These are phyloP conservation scores for Zancudomyces culisetae DNA, from an alignment of 371 early-diverging fungal species.

Conservation along the genomic window DNA sequence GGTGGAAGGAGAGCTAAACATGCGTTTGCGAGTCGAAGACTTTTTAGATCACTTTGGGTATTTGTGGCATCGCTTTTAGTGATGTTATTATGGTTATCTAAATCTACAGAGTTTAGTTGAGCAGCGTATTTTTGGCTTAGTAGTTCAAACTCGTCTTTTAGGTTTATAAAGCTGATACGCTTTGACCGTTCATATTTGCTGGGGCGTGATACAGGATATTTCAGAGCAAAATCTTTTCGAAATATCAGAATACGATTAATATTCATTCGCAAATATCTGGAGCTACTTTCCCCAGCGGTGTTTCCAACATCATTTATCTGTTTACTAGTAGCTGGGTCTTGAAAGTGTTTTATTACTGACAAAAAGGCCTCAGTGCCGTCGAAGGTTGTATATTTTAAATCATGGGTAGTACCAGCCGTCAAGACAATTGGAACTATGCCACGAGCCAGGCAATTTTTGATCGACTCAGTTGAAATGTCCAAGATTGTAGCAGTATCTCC, in stretches of 20 bases:
- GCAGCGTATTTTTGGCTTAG: conserved; percentile 11
- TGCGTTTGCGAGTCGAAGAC: conserved; percentile 16
- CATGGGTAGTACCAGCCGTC: conserved; percentile 10
- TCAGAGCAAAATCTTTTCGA: conserved; percentile 10
- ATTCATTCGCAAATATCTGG: conserved; percentile 18
- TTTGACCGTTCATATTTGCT: neutral
- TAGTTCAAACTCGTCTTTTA: conserved; percentile 35
- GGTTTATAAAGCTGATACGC: conserved; percentile 34
- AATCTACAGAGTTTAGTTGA: too few species aligned
- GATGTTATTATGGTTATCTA: too few species aligned
- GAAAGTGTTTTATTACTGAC: conserved; percentile 26
- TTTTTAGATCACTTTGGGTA: conserved; percentile 1
- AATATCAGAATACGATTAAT: conserved; percentile 3
- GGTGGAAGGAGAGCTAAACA: conserved; percentile 26
- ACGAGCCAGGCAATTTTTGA: conserved; percentile 17
- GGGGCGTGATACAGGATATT: neutral
- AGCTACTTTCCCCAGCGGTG: conserved; percentile 17
- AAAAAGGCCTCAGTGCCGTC: conserved; percentile 15
- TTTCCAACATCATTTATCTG: conserved; percentile 30
- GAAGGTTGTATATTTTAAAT: conserved; percentile 16
- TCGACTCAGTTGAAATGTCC: conserved; percentile 1
- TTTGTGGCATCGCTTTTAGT: too few species aligned
- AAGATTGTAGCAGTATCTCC: conserved; percentile 2
- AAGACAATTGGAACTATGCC: conserved; percentile 10
- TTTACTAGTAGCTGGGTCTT: conserved; percentile 28